A percentile compares a stretch with the other conserved stretches of the same genome.
These are phyloP conservation scores for Penicillium cinerascens DNA, from an alignment of 495 filamentous ascomycete genomes.

Conservation along the genomic window DNA sequence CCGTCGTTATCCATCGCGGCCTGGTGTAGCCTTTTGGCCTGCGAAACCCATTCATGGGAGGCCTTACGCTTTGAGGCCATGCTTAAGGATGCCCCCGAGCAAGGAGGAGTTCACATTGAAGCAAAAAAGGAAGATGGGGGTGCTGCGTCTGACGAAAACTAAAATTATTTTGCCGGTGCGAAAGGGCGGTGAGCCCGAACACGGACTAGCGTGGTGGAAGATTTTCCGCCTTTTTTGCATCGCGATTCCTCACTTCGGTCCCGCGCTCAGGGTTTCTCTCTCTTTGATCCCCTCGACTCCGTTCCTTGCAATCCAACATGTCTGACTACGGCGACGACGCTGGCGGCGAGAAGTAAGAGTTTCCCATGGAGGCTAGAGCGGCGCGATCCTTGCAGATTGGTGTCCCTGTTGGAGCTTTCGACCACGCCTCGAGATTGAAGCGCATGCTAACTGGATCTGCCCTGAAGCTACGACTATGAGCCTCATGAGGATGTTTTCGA, in stretches of 20 bases:
- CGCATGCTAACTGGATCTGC: conserved; percentile 11
- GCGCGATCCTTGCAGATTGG: conserved; percentile 7
- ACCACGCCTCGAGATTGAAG: conserved; percentile 5
- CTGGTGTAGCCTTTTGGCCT: conserved; percentile 31
- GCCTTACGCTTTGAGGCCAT: conserved; percentile 35
- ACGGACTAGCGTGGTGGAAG: conserved; percentile 35
- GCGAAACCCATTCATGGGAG: conserved; percentile 14
- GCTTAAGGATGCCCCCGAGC: background rate
- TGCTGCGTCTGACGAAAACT: conserved; percentile 7
- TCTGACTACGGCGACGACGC: conserved; percentile 80
- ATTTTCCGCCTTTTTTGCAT: conserved; percentile 39
- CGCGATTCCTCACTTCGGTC: conserved; percentile 16
- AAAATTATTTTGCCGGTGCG: conserved; percentile 37
- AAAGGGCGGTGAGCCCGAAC: conserved; percentile 32
- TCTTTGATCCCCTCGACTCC: conserved; percentile 15
- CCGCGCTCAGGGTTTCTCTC: conserved; percentile 19
- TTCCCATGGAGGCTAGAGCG: background rate
- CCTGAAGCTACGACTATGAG: conserved; percentile 51
- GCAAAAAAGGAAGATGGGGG: background rate
- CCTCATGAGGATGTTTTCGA: conserved; percentile 60
- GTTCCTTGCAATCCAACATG: conserved; percentile 50
- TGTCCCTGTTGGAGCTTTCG: background rate
- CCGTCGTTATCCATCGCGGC: conserved; percentile 27
- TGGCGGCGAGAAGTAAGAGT: conserved; percentile 52
- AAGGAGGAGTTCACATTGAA: background rate